Percentiles rank a stretch among this genome's conserved stretches.
These are phyloP conservation scores for Linum tenue DNA, from an alignment of 345 rosid species.

Conservation along the genomic window DNA sequence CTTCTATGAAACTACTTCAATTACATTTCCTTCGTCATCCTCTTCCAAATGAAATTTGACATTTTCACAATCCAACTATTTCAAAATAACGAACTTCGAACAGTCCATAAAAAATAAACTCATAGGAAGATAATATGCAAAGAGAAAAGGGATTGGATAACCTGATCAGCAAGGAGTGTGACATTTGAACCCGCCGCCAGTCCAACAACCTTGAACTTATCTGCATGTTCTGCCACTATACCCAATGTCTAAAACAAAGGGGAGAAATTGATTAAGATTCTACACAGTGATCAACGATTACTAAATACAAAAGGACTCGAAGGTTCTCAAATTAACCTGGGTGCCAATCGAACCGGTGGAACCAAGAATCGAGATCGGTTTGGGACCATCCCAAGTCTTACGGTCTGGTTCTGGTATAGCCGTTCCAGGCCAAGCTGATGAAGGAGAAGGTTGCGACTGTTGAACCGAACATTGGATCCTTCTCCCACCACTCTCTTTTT, in stretches of 20 bases:
- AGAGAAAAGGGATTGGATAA: slow-evolving; percentile 11
- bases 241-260: slow-evolving; percentile 57
- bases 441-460: slow-evolving; percentile 37
- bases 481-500: slow-evolving; percentile 40
- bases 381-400: slow-evolving; percentile 80
- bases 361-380: slow-evolving; percentile 88
- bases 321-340: slow-evolving; percentile 42
- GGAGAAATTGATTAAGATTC: too few relatives aligned
- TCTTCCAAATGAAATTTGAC: background rate
- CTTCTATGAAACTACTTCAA: too few relatives aligned
- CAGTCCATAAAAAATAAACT: background rate
- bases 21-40: too few relatives aligned
- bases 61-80: background rate
- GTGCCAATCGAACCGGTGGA: slow-evolving; percentile 99
- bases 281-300: background rate
- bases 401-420: slow-evolving; percentile 59
- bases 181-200: slow-evolving; percentile 96
- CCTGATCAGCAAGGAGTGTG: slow-evolving; percentile 93
- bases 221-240: slow-evolving; percentile 82
- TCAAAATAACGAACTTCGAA: background rate
- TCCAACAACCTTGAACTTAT: slow-evolving; percentile 80
- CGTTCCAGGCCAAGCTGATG: slow-evolving; percentile 86
- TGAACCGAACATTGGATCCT: slow-evolving; percentile 63
- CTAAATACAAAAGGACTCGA: background rate
- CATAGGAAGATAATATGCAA: background rate